phyloP scores from a whole-genome alignment of 495 filamentous ascomycete genomes.

The Xylona heveae region DNA sequence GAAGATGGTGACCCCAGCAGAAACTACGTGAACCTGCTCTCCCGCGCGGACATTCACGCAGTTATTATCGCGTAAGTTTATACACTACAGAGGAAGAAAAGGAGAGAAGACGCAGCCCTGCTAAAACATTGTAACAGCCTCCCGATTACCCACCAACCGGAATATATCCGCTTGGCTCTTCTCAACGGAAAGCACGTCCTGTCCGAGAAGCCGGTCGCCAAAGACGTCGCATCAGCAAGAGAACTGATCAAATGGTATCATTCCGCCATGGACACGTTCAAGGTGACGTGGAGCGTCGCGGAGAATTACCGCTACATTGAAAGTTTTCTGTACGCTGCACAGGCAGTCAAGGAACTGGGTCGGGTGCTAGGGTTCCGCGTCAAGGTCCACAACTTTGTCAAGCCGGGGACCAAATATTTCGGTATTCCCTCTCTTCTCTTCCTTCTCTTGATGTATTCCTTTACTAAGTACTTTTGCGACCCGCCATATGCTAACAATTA shows the following conservation, averaged over 20 bases:
- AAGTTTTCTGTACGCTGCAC: conserved; percentile 30
- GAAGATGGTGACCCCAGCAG: conserved; percentile 35
- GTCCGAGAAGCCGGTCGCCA: conserved; percentile 65
- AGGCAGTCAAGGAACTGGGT: conserved; percentile 38
- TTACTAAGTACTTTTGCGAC: too few species aligned
- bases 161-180: conserved; percentile 37
- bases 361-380: conserved; percentile 41
- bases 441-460: too few species aligned
- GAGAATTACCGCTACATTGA: conserved; percentile 57
- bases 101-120: not conserved
- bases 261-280: conserved; percentile 19
- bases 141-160: conserved; percentile 35
- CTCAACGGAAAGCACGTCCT: conserved; percentile 58
- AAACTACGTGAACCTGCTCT: conserved; percentile 36
- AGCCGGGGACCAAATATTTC: conserved; percentile 33
- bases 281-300: conserved; percentile 39
- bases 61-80: conserved; percentile 40
- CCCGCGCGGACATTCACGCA: conserved; percentile 29
- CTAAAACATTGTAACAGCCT: conserved; percentile 15
- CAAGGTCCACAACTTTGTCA: conserved; percentile 28
- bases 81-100: not conserved
- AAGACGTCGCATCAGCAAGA: conserved; percentile 36
- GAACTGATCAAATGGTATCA: conserved; percentile 41
- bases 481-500: conserved; percentile 6
- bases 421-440: conserved; percentile 13